Evolutionary conservation across 176 grass and related monocot genomes (phyloP).

Genomic region (bread wheat (Triticum aestivum)): DNA sequence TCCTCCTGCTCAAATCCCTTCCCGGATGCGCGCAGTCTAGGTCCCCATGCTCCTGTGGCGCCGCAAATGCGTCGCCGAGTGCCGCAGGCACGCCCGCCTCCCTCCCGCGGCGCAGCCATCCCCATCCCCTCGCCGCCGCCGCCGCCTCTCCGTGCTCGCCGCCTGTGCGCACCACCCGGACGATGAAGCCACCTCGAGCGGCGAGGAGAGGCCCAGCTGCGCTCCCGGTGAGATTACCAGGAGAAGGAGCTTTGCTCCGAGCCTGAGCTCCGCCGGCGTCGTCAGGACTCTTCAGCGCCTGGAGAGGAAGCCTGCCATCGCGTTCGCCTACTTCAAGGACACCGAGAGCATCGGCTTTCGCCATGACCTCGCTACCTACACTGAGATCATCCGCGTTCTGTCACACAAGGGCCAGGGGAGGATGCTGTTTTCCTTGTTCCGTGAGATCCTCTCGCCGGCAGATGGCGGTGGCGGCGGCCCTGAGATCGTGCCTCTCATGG

Average conservation of each 20-base stretch:
- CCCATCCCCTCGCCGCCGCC: background rate
- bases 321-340: conserved; percentile 68
- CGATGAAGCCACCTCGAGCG: conserved; percentile 40
- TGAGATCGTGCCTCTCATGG: conserved; percentile 45
- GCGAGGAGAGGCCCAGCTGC: conserved; percentile 42
- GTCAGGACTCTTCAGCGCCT: conserved; percentile 43
- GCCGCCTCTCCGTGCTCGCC: conserved; percentile 18
- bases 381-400: conserved; percentile 49
- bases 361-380: conserved; percentile 59
- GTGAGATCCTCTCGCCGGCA: conserved; percentile 31
- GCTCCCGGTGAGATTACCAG: background rate
- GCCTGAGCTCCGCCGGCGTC: conserved; percentile 40
- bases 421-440: conserved; percentile 53
- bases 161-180: conserved; percentile 16
- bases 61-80: conserved; percentile 36
- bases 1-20: background rate
- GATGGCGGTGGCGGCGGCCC: background rate
- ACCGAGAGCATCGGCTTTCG: conserved; percentile 45
- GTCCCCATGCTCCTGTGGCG: conserved; percentile 27
- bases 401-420: conserved; percentile 27
- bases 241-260: background rate
- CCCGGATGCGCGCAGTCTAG: background rate
- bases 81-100: conserved; percentile 23
- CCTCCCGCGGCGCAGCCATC: background rate
- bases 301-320: conserved; percentile 35